Base-by-base conservation (phyloP, 768 basidiomycete species). In the Podaxis rugospora region DNA sequence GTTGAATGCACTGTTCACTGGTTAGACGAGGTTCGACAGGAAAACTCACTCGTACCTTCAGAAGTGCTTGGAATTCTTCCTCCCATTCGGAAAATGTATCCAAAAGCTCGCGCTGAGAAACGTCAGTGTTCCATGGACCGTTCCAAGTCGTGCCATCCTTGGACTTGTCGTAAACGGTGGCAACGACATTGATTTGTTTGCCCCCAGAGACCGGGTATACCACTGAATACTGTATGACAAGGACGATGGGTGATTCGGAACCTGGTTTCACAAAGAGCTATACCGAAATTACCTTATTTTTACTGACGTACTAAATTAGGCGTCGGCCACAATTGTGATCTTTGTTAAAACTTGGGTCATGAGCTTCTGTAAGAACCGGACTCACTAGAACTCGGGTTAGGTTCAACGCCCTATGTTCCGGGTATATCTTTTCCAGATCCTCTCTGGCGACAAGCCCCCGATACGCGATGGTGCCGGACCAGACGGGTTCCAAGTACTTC, bases 151-250 rank as follows among this genome's bases (percentile, higher is more conserved):
- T 74, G 9, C 69, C 72, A 56, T 81, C 75, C n/a, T 72, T 72
- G 3, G 66, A 63, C 0, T 42, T 40, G 50, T 70, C 64, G 10
- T 62, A 58, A 25, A 21, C 72, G 49, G 80, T 77, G 5, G 76
- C 80, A 3, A 76, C 82, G 32, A 85, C 69, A 63, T 85, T 87
- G 62, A 86, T 71, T 27, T 76, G 69, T 55, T 73, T 72, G 10
- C 80, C 83, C 36, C 76, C 72, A 1, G 82, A 78, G 11, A 86
- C 76, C 0, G 82, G 77, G 67, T 86, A 86, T 0, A 72, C 74
- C 2, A 85, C 70, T 16, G 83, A 57, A 67, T 81, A 78, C 83
- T 86, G 27, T 40, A 5, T 40, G 39, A 10, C 39, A 40, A 32
- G 32, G 32, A 32, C 32, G 32, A 32, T 32, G 7, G 9, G 32